Base-by-base conservation (phyloP, 257 asterid species). In the Capsicum pubescens region DNA sequence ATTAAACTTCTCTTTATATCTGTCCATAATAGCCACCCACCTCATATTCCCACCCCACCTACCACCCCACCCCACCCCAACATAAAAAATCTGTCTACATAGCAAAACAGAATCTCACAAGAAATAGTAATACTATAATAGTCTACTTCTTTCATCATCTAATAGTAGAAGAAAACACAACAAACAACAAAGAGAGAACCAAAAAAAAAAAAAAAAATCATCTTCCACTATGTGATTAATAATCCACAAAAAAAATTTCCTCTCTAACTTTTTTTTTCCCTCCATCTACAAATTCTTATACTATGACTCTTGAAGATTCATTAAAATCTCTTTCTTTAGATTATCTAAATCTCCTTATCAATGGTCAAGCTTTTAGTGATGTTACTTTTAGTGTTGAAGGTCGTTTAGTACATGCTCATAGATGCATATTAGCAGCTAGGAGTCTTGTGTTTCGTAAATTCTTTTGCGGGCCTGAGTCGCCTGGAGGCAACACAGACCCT, bases 341-440 rank as follows among this genome's bases (percentile, higher is more conserved):
- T 88, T 95, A 93, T 56, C 96, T 95, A 0, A 95, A 94, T 50
- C 99, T 95, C 12, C 91, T 95, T 1, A 95, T 95, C 94, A 95
- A 95, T 91, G 99, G 99, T 4, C 98, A 93, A 82, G 99, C 98
- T 9, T 95, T 95, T 91, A 94, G 98, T 84, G 99, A 95, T 72
- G 99, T 95, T 10, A 94, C 97, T 84, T 95, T 95, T 91, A 95
- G 95, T 86, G 99, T 95, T 0, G 99, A 95, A 87, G 99, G 99
- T 7, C 97, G 99, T 61, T 52, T 94, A 26, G 95, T 95, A 88
- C 99, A 94, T 82, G 99, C 97, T 55, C 99, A 95, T 88, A 74
- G 93, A 36, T 95, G 99, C 87, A 95, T 95, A 89, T 83, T 95
- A n/a, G 99, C 99, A 0, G 97, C 99, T 12, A 85, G 99, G 11